Evolutionary conservation across 768 basidiomycete species (phyloP).

Genomic region (Suillus subalutaceus): DNA sequence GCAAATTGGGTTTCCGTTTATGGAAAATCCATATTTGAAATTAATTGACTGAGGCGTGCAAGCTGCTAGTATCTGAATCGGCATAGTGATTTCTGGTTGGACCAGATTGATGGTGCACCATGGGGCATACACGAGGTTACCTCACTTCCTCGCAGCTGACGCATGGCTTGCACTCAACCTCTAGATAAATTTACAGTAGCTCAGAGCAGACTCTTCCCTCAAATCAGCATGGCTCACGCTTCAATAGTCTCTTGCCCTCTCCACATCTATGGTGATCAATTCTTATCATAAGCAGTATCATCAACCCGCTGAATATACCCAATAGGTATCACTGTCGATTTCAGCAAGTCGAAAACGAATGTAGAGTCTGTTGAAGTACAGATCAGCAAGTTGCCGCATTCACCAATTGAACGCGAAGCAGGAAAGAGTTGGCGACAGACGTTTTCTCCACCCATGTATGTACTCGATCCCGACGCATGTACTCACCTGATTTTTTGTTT

Average conservation of each 20-base stretch:
- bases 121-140: too few relatives aligned
- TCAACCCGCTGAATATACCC: not conserved
- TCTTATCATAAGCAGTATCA: not conserved
- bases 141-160: not conserved
- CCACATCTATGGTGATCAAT: not conserved
- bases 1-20: too few relatives aligned
- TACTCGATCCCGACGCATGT: not conserved
- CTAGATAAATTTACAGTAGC: not conserved
- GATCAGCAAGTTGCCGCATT: not conserved
- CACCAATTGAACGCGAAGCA: not conserved
- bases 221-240: not conserved
- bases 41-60: too few relatives aligned
- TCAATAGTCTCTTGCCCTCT: not conserved
- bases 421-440: not conserved
- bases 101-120: too few relatives aligned
- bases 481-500: not conserved
- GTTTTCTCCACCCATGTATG: not conserved
- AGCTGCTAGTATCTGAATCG: too few relatives aligned
- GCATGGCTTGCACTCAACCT: not conserved
- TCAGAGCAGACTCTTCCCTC: not conserved
- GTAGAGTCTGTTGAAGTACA: not conserved
- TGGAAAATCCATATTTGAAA: too few relatives aligned
- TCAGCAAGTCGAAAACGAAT: not conserved
- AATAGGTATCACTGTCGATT: not conserved
- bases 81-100: too few relatives aligned